Evolutionary conservation across 2,329 filamentous ascomycete genomes (phyloP).

Genomic region (Aotearoamyces nothofagi): DNA sequence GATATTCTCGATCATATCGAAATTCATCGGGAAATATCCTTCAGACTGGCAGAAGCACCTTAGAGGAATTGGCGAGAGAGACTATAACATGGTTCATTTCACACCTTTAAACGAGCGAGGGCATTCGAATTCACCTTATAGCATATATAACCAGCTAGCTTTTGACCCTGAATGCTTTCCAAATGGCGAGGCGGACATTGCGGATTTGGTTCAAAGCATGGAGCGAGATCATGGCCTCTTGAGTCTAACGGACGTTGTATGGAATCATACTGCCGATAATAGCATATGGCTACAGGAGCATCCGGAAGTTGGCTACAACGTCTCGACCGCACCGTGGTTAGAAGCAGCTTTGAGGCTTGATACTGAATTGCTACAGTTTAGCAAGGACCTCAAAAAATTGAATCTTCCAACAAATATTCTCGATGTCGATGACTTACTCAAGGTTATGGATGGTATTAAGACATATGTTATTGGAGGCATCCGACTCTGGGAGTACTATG

Average conservation of each 20-base stretch:
- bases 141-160: constrained; percentile 77
- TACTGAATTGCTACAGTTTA: constrained; percentile 50
- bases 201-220: constrained; percentile 63
- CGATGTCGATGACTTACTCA: constrained; percentile 54
- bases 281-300: constrained; percentile 88
- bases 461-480: constrained; percentile 62
- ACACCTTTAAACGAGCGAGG: constrained; percentile 84
- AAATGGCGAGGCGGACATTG: constrained; percentile 68
- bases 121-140: constrained; percentile 90
- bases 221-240: constrained; percentile 74
- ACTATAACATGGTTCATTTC: constrained; percentile 99
- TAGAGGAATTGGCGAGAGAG: constrained; percentile 71
- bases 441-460: constrained; percentile 76
- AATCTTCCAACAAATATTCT: constrained; percentile 65
- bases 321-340: constrained; percentile 73
- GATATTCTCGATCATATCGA: constrained; percentile 87
- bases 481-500: constrained; percentile 88
- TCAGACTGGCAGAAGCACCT: constrained; percentile 83
- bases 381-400: constrained; percentile 44
- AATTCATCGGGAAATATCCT: constrained; percentile 93
- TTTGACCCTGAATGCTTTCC: constrained; percentile 79
- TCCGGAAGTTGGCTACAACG: constrained; percentile 89
- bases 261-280: constrained; percentile 96
- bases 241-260: constrained; percentile 88
- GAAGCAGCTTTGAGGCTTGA: constrained; percentile 66